phyloP scores from a whole-genome alignment of 768 basidiomycete species.

The Leccinum disarticulatum region DNA sequence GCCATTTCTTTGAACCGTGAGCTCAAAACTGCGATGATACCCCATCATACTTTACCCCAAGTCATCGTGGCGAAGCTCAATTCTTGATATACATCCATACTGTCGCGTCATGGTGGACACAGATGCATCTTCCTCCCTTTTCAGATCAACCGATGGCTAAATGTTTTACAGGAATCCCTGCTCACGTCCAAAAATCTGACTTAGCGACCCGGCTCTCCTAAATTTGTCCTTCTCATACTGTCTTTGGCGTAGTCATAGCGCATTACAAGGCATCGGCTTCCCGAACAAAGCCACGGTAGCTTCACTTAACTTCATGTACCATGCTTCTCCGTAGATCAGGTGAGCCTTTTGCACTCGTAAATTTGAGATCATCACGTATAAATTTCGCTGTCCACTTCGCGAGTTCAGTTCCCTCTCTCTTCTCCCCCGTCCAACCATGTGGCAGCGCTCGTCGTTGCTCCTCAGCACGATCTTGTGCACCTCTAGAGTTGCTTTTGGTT shows the following conservation, averaged over 20 bases:
- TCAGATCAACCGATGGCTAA: not conserved
- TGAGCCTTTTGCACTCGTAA: not conserved
- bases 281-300: not conserved
- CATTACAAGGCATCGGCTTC: not conserved
- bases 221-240: not conserved
- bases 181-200: not conserved
- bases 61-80: not conserved
- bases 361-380: not conserved
- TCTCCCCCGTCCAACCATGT: conserved; percentile 7
- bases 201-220: not conserved
- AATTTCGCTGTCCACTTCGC: conserved; percentile 25
- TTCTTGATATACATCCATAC: not conserved
- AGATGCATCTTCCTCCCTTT: not conserved
- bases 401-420: conserved; percentile 17
- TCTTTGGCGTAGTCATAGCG: not conserved
- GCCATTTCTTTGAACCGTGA: not conserved
- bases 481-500: conserved; percentile 22
- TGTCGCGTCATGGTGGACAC: not conserved
- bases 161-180: not conserved
- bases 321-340: not conserved
- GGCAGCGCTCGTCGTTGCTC: conserved; percentile 7
- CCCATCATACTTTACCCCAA: not conserved
- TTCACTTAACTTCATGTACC: not conserved
- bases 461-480: conserved; percentile 11
- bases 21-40: not conserved